phyloP scores from a whole-genome alignment of 2,329 filamentous ascomycete genomes.

The Apiospora pterosperma region DNA sequence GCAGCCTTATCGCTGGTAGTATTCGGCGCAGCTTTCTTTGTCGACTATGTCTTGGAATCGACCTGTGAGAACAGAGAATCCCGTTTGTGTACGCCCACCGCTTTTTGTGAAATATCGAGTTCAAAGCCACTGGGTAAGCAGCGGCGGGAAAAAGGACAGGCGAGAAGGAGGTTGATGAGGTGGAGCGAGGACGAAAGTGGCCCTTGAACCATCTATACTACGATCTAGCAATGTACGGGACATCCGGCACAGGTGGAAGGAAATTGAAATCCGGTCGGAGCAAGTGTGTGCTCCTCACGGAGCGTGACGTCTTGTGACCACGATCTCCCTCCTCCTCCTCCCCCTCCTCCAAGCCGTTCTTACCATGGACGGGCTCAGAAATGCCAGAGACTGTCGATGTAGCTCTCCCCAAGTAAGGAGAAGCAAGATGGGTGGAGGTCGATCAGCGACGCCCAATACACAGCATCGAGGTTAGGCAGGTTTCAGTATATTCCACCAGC shows the following conservation, averaged over 20 bases:
- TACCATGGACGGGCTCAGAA: slow-evolving; percentile 8
- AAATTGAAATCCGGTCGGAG: slow-evolving; percentile 15
- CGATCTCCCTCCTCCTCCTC: background rate
- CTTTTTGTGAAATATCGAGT: slow-evolving; percentile 42
- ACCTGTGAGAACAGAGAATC: slow-evolving; percentile 35
- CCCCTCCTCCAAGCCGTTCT: slow-evolving; percentile 22
- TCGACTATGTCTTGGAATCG: slow-evolving; percentile 47
- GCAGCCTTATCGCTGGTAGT: slow-evolving; percentile 30
- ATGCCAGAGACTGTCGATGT: background rate
- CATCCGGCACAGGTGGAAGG: background rate
- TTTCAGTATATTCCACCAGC: slow-evolving; percentile 37
- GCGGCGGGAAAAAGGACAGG: slow-evolving; percentile 23
- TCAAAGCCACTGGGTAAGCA: slow-evolving; percentile 38
- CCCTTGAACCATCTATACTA: slow-evolving; percentile 10
- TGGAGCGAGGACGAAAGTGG: slow-evolving; percentile 13
- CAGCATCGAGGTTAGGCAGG: slow-evolving; percentile 33
- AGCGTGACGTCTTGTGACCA: slow-evolving; percentile 7
- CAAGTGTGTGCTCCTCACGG: slow-evolving; percentile 13
- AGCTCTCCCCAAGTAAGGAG: background rate
- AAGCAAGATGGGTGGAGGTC: slow-evolving; percentile 21
- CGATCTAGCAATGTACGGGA: background rate
- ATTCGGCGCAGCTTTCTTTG: slow-evolving; percentile 47
- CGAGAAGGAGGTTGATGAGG: slow-evolving; percentile 9
- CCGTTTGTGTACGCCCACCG: slow-evolving; percentile 48
- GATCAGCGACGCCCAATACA: slow-evolving; percentile 20